Percentiles rank a stretch among this genome's conserved stretches.
Evolutionary conservation across 1,139 yeast genomes (phyloP).

Genomic region (Pichia sp.): DNA sequence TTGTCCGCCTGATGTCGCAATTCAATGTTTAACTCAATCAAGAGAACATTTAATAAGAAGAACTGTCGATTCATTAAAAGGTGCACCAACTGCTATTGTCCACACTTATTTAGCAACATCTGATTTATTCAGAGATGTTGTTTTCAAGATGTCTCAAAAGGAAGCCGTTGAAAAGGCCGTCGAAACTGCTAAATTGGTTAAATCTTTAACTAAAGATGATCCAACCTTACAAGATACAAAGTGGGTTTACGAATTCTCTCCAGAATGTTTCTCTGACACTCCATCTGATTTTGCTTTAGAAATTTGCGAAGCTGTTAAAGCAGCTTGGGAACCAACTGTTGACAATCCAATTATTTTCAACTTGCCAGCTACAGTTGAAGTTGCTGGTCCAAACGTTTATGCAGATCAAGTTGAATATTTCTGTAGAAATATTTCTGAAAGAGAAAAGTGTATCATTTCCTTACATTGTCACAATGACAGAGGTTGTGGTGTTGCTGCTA

Average conservation of each 20-base stretch:
- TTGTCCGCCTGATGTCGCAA: constrained; percentile 88
- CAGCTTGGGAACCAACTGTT: constrained; percentile 82
- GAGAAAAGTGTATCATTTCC: constrained; percentile 83
- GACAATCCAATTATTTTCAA: constrained; percentile 89
- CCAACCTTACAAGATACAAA: constrained; percentile 62
- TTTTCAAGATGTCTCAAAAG: constrained; percentile 76
- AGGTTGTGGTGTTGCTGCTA: constrained; percentile 97
- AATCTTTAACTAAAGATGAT: constrained; percentile 83
- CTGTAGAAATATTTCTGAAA: constrained; percentile 64
- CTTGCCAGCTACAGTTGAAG: constrained; percentile 97
- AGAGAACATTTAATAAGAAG: constrained; percentile 84
- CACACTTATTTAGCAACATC: constrained; percentile 92
- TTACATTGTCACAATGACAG: constrained; percentile 95
- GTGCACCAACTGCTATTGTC: constrained; percentile 84
- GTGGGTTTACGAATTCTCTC: constrained; percentile 92
- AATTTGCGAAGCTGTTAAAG: constrained; percentile 91
- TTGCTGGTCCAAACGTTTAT: constrained; percentile 86
- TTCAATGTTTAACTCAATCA: constrained; percentile 89
- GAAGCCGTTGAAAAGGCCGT: constrained; percentile 79
- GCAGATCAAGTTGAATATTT: constrained; percentile 97
- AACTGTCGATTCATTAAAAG: constrained; percentile 81
- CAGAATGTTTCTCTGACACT: constrained; percentile 91
- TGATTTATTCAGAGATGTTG: constrained; percentile 84
- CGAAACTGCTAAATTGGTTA: constrained; percentile 72
- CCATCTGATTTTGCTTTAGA: constrained; percentile 74